These are phyloP conservation scores for Chalciporus sphaerocephalus DNA, from an alignment of 768 basidiomycete genomes.

Conservation along the genomic window DNA sequence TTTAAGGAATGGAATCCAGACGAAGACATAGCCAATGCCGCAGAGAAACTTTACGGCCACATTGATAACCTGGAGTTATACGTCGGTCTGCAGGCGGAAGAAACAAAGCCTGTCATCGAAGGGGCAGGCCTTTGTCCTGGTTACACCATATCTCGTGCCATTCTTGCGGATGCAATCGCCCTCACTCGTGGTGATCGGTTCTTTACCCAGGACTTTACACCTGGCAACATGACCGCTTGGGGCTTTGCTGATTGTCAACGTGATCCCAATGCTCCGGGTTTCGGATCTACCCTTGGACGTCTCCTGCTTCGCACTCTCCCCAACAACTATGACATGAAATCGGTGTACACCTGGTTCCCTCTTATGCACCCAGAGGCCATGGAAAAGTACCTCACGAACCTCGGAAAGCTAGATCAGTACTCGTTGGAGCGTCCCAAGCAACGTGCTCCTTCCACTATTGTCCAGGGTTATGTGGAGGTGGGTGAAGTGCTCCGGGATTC, in stretches of 20 bases:
- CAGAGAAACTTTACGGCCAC: constrained; percentile 73
- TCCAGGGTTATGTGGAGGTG: constrained; percentile 49
- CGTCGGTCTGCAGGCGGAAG: constrained; percentile 75
- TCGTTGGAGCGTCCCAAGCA: constrained; percentile 47
- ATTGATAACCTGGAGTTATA: constrained; percentile 79
- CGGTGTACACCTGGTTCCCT: constrained; percentile 84
- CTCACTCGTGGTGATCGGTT: constrained; percentile 82
- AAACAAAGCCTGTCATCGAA: constrained; percentile 65
- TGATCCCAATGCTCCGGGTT: constrained; percentile 64
- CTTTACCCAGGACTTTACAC: constrained; percentile 79
- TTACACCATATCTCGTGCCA: constrained; percentile 81
- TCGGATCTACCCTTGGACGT: constrained; percentile 65
- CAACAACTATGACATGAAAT: constrained; percentile 60
- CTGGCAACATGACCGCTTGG: constrained; percentile 78
- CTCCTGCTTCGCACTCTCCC: constrained; percentile 74
- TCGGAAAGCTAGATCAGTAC: constrained; percentile 54
- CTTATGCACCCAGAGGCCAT: constrained; percentile 74
- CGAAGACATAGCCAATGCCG: constrained; percentile 60
- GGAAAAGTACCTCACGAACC: constrained; percentile 52
- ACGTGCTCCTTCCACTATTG: constrained; percentile 22
- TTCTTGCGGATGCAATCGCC: constrained; percentile 81
- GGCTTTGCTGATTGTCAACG: constrained; percentile 81
- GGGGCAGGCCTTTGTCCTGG: constrained; percentile 86
- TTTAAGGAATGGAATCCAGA: constrained; percentile 84
- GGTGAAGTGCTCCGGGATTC: constrained; percentile 47